phyloP scores from a whole-genome alignment of 371 early-diverging fungal genomes.

The Catenaria anguillulae region DNA sequence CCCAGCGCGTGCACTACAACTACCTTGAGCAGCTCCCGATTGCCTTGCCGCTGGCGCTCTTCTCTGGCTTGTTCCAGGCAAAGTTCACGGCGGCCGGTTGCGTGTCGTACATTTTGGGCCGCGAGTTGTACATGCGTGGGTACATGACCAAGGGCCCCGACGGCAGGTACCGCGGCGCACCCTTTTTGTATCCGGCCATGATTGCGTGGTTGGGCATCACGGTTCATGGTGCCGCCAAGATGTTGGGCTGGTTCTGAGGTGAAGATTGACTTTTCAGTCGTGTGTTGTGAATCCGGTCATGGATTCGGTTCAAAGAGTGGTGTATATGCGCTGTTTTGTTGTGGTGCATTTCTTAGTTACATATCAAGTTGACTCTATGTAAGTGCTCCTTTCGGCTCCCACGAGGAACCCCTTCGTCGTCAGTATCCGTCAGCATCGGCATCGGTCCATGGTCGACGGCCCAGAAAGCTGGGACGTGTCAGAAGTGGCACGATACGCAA shows the following conservation, averaged over 20 bases:
- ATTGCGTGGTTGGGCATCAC: conserved; percentile 10
- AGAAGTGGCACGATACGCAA: too few species aligned
- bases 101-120: conserved; percentile 18
- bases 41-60: conserved; percentile 13
- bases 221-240: conserved; percentile 6
- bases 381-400: too few species aligned
- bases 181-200: neutral
- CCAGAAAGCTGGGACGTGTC: too few species aligned
- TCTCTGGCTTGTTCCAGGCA: conserved; percentile 25
- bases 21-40: neutral
- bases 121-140: conserved; percentile 19
- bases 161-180: conserved; percentile 18
- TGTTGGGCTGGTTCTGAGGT: neutral
- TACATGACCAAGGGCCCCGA: conserved; percentile 20
- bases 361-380: too few species aligned
- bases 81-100: conserved; percentile 17
- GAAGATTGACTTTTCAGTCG: too few species aligned
- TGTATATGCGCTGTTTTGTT: too few species aligned
- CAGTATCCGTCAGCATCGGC: too few species aligned
- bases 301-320: too few species aligned
- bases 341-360: too few species aligned
- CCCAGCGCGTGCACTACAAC: conserved; percentile 25
- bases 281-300: too few species aligned
- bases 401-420: too few species aligned
- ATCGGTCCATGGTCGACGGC: too few species aligned